phyloP scores from a whole-genome alignment of 2,329 filamentous ascomycete species.

The Cladophialophora immunda region DNA sequence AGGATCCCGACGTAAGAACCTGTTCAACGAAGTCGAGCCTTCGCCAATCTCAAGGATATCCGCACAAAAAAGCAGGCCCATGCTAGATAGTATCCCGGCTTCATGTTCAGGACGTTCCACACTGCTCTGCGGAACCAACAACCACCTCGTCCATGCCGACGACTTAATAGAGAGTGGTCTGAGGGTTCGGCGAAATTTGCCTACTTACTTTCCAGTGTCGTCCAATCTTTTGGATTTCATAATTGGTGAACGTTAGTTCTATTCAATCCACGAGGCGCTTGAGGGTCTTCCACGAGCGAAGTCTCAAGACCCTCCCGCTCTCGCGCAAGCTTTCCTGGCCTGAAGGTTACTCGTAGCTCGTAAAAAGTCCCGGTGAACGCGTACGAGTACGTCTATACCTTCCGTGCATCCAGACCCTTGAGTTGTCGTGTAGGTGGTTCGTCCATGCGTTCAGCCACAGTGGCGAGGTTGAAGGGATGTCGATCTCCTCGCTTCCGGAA shows the following conservation, averaged over 20 bases:
- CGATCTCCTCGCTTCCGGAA: slow-evolving; percentile 2
- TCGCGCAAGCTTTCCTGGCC: not conserved
- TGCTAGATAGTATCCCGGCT: not conserved
- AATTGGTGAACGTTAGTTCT: not conserved
- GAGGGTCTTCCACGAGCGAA: not conserved
- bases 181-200: not conserved
- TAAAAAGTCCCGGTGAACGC: not conserved
- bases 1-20: not conserved
- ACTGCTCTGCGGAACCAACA: not conserved
- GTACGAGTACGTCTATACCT: not conserved
- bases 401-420: not conserved
- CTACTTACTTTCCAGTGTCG: not conserved
- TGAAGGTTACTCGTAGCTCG: not conserved
- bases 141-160: not conserved
- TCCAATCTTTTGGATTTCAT: not conserved
- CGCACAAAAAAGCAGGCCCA: not conserved
- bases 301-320: not conserved
- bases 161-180: not conserved
- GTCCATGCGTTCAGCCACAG: slow-evolving; percentile 3
- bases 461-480: not conserved
- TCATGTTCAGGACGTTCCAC: not conserved
- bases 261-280: not conserved
- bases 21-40: not conserved
- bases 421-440: not conserved
- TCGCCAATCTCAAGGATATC: not conserved